phyloP scores from a whole-genome alignment of 176 grass and related monocot genomes.

The Metroxylon sagu region DNA sequence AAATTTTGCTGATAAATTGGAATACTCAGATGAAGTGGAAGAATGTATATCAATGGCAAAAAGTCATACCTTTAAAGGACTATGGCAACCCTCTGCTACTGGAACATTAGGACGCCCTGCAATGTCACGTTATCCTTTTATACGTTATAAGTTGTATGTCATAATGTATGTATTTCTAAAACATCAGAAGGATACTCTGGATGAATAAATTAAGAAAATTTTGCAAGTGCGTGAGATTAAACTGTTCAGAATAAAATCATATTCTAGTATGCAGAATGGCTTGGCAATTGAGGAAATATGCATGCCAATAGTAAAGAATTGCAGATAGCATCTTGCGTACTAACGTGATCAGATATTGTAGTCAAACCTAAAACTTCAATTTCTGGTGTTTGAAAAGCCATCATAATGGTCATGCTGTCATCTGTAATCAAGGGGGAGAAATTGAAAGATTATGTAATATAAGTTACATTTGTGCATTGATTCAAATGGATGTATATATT shows the following conservation, averaged over 20 bases:
- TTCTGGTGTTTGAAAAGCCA: slow-evolving; percentile 56
- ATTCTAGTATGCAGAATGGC: too few relatives aligned
- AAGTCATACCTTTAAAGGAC: slow-evolving; percentile 52
- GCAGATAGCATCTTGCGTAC: slow-evolving; percentile 44
- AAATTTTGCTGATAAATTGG: too few relatives aligned
- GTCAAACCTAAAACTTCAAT: slow-evolving; percentile 70
- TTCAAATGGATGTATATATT: too few relatives aligned
- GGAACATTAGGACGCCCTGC: slow-evolving; percentile 59
- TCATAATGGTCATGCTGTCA: slow-evolving; percentile 74
- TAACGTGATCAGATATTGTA: slow-evolving; percentile 83
- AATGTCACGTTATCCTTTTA: slow-evolving; percentile 68
- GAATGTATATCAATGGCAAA: too few relatives aligned
- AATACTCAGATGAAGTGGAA: too few relatives aligned
- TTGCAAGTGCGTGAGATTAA: too few relatives aligned
- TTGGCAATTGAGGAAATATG: neutral
- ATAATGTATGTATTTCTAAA: neutral
- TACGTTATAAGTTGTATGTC: slow-evolving; percentile 12
- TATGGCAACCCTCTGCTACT: slow-evolving; percentile 60
- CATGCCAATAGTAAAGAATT: slow-evolving; percentile 78
- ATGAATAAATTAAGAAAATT: too few relatives aligned
- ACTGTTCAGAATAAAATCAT: too few relatives aligned
- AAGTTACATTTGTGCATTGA: too few relatives aligned
- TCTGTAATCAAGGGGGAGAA: slow-evolving; percentile 25
- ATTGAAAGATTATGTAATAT: neutral
- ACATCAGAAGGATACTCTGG: too few relatives aligned